Evolutionary conservation across 257 asterid genomes (phyloP), one percentile per base, ranked within the genome.

Genomic region (Solanum tacnaense): DNA sequence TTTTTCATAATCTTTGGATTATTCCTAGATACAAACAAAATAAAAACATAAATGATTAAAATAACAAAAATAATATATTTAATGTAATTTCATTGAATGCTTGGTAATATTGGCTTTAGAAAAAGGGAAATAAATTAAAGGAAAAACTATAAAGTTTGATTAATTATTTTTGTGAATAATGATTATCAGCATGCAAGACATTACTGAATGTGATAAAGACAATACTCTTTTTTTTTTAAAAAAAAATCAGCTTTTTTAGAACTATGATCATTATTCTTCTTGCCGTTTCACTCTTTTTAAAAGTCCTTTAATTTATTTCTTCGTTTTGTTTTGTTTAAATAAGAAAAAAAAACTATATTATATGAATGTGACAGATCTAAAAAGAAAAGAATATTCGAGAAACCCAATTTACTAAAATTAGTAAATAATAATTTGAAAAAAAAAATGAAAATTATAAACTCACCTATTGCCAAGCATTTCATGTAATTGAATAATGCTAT

Each of bases 391-490:
- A 46, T 78, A 25, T 41, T 44, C 39, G 2, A 81, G 70, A 9
- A 79, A 81, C 56, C 41, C n/a, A 21, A 9, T 82, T 79, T 29
- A 46, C 68, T 29, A 49, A 73, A 74, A 49, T 29, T 49, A 82
- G 11, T 16, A 82, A 49, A 44, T 44, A 8, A 15, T 44, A 15
- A 79, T 79, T 27, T 79, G n/a, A 65, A 88, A 73, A 81, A 32
- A n/a, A 8, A 60, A 18, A 4, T 8, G 32, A 29, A 27, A 23
- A 32, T 25, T 38, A 25, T 9, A 21, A 13, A 39, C 89, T 13
- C 49, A 96, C 98, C 93, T 94, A 79, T 95, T 96, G 38, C 98
- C 98, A 89, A 95, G 91, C 84, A 76, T 70, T 87, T 90, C 89
- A 71, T 93, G 94, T 13, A 89, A 81, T 12, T 76, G 39, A 20